Evolutionary conservation across 257 asterid species (phyloP).

Genomic region (Solanum sitiens): DNA sequence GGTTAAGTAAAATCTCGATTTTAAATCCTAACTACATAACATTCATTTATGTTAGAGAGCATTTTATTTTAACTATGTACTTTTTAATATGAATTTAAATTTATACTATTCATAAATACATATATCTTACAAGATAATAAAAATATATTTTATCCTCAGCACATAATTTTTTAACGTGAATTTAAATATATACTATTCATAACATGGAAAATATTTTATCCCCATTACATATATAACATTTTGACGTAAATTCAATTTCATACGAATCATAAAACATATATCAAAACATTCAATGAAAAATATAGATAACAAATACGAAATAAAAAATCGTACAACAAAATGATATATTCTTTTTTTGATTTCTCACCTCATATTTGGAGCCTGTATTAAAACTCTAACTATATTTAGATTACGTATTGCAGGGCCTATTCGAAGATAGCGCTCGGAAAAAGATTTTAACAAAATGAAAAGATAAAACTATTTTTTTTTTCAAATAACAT

Average conservation of each 20-base stretch:
- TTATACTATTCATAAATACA: too few species aligned
- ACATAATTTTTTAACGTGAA: too few species aligned
- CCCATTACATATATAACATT: too few species aligned
- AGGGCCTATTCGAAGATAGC: accelerated
- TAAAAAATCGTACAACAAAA: not conserved
- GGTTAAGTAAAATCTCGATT: not conserved
- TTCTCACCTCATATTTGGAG: not conserved
- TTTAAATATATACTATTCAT: not conserved
- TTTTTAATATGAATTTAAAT: not conserved
- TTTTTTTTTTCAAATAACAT: not conserved
- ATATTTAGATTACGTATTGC: too few species aligned
- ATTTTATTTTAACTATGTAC: not conserved
- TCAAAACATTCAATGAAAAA: not conserved
- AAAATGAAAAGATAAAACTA: not conserved
- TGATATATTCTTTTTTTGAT: too few species aligned
- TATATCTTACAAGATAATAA: too few species aligned
- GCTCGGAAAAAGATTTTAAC: not conserved
- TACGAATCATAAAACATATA: not conserved
- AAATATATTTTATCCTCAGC: accelerated
- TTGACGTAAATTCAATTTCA: not conserved
- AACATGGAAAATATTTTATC: too few species aligned
- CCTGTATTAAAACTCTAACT: accelerated
- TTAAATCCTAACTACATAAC: not conserved
- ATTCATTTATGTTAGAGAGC: not conserved
- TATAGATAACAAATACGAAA: not conserved